These are phyloP conservation scores for Claviceps capensis DNA, from an alignment of 2,329 filamentous ascomycete species.

Conservation along the genomic window DNA sequence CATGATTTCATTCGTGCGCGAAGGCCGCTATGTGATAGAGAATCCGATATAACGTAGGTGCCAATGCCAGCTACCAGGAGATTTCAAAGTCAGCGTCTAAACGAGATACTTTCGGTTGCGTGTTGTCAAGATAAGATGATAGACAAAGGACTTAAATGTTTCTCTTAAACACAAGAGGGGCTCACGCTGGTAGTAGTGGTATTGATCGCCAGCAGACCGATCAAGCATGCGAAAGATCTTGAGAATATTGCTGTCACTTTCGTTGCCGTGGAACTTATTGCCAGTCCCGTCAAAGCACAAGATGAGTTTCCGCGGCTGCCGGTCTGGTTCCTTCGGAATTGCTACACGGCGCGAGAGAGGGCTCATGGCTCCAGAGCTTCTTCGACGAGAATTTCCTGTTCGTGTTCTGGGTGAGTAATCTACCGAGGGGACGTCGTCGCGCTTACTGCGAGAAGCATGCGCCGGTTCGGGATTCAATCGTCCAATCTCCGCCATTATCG, in stretches of 20 bases:
- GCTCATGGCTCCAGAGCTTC: conserved; percentile 1
- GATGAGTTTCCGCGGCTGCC: conserved; percentile 32
- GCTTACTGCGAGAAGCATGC: background rate
- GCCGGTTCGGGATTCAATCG: background rate
- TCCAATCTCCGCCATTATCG: background rate
- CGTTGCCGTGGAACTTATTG: conserved; percentile 49
- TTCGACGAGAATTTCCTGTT: background rate
- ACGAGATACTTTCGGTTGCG: background rate
- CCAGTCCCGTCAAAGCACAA: conserved; percentile 52
- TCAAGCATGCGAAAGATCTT: conserved; percentile 61
- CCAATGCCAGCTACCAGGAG: conserved; percentile 48
- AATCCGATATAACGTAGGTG: conserved; percentile 52
- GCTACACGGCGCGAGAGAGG: background rate
- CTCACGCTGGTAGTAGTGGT: conserved; percentile 50
- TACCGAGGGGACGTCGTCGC: background rate
- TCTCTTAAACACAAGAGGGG: background rate
- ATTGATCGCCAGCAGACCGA: conserved; percentile 46
- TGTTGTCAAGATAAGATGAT: background rate
- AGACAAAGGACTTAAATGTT: background rate
- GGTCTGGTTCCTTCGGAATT: background rate
- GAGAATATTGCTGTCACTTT: conserved; percentile 51
- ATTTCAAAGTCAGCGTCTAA: background rate
- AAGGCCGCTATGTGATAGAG: conserved; percentile 42
- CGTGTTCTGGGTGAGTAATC: background rate
- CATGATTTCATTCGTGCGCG: conserved; percentile 47